These are phyloP conservation scores for Trematosphaeria pertusa DNA, from an alignment of 2,329 filamentous ascomycete genomes.

Conservation along the genomic window DNA sequence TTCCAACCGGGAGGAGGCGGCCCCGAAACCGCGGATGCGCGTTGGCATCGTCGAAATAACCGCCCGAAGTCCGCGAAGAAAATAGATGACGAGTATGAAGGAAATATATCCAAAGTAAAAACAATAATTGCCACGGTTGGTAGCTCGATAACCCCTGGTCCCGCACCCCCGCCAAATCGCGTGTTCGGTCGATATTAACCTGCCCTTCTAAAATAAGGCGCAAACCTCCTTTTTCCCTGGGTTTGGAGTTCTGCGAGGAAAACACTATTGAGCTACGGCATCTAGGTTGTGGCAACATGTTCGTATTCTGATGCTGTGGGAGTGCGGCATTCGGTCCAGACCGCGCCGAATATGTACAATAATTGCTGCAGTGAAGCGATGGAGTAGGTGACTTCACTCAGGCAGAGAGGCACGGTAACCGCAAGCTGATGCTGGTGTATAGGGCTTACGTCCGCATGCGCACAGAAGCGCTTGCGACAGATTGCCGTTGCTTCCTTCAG, in stretches of 20 bases:
- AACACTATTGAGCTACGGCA: not conserved
- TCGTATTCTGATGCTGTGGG: not conserved
- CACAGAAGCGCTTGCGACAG: constrained; percentile 11
- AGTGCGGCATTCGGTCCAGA: not conserved
- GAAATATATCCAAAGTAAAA: constrained; percentile 37
- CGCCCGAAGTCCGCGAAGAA: constrained; percentile 19
- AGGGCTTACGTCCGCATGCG: constrained; percentile 31
- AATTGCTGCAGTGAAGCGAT: not conserved
- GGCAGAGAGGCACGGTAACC: not conserved
- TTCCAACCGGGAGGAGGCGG: constrained; percentile 24
- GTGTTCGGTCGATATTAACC: constrained; percentile 29
- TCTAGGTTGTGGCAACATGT: not conserved
- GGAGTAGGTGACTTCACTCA: constrained; percentile 6
- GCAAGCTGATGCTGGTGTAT: constrained; percentile 16
- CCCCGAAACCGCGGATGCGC: constrained; percentile 25
- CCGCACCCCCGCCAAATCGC: constrained; percentile 33
- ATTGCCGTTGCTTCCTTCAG: constrained; percentile 14
- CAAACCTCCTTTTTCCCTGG: constrained; percentile 22
- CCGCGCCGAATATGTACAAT: too few species aligned
- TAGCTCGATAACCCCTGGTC: constrained; percentile 28
- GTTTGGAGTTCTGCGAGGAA: not conserved
- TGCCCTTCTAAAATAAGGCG: constrained; percentile 33
- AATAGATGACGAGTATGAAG: constrained; percentile 28
- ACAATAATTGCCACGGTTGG: constrained; percentile 26
- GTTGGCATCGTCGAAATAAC: constrained; percentile 25